phyloP scores from a whole-genome alignment of 768 basidiomycete species.

The Pulveroboletus sp. region DNA sequence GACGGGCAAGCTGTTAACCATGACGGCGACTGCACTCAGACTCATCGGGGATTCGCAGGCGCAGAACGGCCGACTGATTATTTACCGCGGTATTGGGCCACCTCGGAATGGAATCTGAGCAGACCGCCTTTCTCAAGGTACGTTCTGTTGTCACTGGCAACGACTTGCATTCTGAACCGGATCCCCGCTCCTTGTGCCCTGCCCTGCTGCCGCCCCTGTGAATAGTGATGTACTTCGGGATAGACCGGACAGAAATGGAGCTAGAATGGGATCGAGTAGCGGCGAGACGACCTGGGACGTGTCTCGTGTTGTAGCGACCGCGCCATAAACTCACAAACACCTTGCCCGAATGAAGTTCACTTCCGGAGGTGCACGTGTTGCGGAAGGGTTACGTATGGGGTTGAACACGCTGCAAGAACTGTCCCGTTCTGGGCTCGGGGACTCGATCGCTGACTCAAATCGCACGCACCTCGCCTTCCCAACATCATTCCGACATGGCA shows the following conservation, averaged over 20 bases:
- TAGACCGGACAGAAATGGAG: conserved; percentile 10
- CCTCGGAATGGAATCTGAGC: conserved; percentile 4
- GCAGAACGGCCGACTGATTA: conserved; percentile 3
- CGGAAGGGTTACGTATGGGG: conserved; percentile 22
- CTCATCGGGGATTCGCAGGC: conserved; percentile 25
- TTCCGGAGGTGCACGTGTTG: conserved; percentile 27
- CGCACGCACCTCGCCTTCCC: conserved; percentile 8
- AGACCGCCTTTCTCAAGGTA: conserved; percentile 13
- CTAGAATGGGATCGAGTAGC: conserved; percentile 2
- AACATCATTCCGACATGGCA: conserved; percentile 23
- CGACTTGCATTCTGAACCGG: conserved; percentile 24
- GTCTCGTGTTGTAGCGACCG: conserved; percentile 17
- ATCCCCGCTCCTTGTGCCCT: conserved; percentile 15
- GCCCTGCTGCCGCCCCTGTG: not conserved
- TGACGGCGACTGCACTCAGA: conserved; percentile 21
- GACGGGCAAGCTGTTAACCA: conserved; percentile 1
- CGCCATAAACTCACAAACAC: conserved; percentile 10
- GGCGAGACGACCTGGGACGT: conserved; percentile 11
- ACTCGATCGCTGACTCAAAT: conserved; percentile 28
- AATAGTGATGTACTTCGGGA: conserved; percentile 7
- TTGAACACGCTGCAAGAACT: conserved; percentile 21
- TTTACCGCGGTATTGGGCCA: conserved; percentile 7
- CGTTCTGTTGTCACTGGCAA: conserved; percentile 25
- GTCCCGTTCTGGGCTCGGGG: conserved; percentile 24
- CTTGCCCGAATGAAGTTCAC: conserved; percentile 18